Conservation (phyloP, 2,329 filamentous ascomycete species). For the Penicillium italicum region DNA sequence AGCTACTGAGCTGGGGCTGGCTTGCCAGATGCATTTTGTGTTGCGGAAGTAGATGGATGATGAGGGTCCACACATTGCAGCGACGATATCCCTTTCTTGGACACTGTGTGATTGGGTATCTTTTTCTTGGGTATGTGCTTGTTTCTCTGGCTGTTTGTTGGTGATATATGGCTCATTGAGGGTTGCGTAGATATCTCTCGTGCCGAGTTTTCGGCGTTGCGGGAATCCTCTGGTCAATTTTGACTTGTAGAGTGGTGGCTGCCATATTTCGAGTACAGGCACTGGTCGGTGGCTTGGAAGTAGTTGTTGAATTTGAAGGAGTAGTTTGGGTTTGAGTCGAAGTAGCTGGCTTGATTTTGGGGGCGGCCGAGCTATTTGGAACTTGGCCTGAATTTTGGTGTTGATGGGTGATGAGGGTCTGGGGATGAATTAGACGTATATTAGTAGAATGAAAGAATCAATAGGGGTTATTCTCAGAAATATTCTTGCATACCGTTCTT, state of each 20-base stretch:
- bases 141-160: neutral
- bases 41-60: slow-evolving; percentile 18
- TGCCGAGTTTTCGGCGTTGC: slow-evolving; percentile 22
- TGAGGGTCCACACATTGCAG: slow-evolving; percentile 16
- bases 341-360: slow-evolving; percentile 27
- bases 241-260: slow-evolving; percentile 27
- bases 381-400: slow-evolving; percentile 25
- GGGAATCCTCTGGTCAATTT: slow-evolving; percentile 20
- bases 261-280: slow-evolving; percentile 33
- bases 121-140: neutral
- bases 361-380: slow-evolving; percentile 31
- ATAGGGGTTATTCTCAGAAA: neutral
- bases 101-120: neutral
- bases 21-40: slow-evolving; percentile 18
- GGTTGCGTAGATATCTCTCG: slow-evolving; percentile 29
- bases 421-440: neutral
- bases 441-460: neutral
- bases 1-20: slow-evolving; percentile 3
- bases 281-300: slow-evolving; percentile 21
- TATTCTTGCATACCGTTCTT: slow-evolving; percentile 19
- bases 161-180: slow-evolving; percentile 28
- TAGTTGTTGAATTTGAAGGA: slow-evolving; percentile 36
- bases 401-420: slow-evolving; percentile 7
- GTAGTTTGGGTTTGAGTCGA: slow-evolving; percentile 27
- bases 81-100: slow-evolving; percentile 16